phyloP scores from a whole-genome alignment of 192 early-diverging fungal genomes.

The Polychytrium aggregatum region DNA sequence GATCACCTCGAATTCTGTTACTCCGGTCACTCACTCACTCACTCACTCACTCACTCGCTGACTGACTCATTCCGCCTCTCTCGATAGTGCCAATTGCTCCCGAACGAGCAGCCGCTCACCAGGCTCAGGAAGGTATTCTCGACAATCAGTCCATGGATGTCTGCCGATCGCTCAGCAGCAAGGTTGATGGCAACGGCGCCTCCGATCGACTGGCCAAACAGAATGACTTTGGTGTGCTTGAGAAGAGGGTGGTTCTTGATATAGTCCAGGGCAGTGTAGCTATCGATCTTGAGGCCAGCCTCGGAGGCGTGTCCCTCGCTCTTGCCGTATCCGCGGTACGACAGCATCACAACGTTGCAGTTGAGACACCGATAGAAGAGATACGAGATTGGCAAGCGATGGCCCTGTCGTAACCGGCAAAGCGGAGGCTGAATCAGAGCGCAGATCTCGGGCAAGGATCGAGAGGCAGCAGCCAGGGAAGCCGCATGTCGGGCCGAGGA shows the following conservation, averaged over 20 bases:
- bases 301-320: constrained; percentile 81
- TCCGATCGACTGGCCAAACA: constrained; percentile 93
- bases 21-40: no score
- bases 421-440: no score
- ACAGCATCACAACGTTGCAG: constrained; percentile 91
- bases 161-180: constrained; percentile 63
- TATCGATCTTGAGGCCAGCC: constrained; percentile 78
- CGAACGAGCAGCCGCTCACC: constrained; percentile 25
- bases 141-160: constrained; percentile 71
- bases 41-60: no score
- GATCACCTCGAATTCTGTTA: no score
- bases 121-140: constrained; percentile 92
- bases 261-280: constrained; percentile 77
- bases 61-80: no score
- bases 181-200: constrained; percentile 90
- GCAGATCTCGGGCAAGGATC: not conserved
- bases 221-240: constrained; percentile 64
- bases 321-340: constrained; percentile 90
- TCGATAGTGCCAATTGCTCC: not conserved
- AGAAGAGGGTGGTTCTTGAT: constrained; percentile 63
- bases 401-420: no score
- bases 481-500: not conserved
- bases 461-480: not conserved
- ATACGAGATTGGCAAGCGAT: constrained; percentile 84
- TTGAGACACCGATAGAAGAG: constrained; percentile 49